These are phyloP conservation scores for Nannochloropsis gaditana DNA, from an alignment of 108 stramenopile genomes.

Conservation along the genomic window DNA sequence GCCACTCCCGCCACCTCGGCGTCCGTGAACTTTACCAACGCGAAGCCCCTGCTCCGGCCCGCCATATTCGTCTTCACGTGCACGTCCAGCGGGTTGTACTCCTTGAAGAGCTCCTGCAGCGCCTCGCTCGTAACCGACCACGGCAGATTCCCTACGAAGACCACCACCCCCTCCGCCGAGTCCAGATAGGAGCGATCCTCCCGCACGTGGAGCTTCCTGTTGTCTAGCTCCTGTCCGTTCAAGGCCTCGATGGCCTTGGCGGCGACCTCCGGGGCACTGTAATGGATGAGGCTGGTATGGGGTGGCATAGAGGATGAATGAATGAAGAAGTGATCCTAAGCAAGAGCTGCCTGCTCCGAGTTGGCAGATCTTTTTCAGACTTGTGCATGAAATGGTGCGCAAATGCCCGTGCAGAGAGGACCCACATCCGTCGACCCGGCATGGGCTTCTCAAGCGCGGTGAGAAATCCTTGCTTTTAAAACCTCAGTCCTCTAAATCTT, in stretches of 20 bases:
- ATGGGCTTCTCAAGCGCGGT: no score
- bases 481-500: no score
- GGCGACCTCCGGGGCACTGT: background rate
- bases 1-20: slow-evolving; percentile 46
- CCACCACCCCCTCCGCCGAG: slow-evolving; percentile 10
- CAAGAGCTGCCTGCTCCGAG: no score
- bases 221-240: slow-evolving; percentile 17
- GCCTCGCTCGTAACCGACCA: slow-evolving; percentile 45
- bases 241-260: background rate
- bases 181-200: background rate
- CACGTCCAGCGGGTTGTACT: slow-evolving; percentile 46
- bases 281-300: background rate
- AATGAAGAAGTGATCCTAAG: no score
- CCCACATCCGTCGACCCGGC: no score
- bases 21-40: slow-evolving; percentile 28
- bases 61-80: slow-evolving; percentile 57
- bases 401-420: no score
- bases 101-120: slow-evolving; percentile 38
- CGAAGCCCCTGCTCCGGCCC: slow-evolving; percentile 33
- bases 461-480: no score
- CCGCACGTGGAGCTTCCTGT: background rate
- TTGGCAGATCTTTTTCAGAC: no score
- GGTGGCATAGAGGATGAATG: background rate
- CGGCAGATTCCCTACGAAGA: slow-evolving; percentile 53
- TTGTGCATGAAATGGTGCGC: no score